These are phyloP conservation scores for Elsinoe perseae DNA, from an alignment of 2,329 filamentous ascomycete genomes.

Conservation along the genomic window DNA sequence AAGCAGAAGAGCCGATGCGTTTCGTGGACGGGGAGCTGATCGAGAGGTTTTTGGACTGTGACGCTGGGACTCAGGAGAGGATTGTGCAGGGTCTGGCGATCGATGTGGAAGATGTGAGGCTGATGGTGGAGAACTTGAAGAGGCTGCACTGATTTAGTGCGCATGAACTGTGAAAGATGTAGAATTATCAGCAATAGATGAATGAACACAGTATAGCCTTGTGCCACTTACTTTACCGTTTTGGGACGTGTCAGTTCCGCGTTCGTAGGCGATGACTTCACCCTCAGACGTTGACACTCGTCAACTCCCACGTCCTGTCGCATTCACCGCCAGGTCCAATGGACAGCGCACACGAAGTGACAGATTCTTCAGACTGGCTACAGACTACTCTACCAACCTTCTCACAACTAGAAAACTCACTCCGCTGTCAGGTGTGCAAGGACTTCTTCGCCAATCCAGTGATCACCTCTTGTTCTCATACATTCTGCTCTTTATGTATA, in stretches of 20 bases:
- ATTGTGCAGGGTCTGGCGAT: slow-evolving; percentile 47
- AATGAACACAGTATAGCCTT: neutral
- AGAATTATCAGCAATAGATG: neutral
- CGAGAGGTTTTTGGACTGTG: slow-evolving; percentile 71
- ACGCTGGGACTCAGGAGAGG: slow-evolving; percentile 49
- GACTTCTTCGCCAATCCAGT: slow-evolving; percentile 94
- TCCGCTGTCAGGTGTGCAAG: slow-evolving; percentile 96
- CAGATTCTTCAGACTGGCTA: slow-evolving; percentile 82
- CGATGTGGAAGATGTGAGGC: slow-evolving; percentile 52
- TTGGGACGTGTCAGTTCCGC: slow-evolving; percentile 8
- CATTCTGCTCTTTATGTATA: slow-evolving; percentile 95
- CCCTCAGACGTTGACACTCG: neutral
- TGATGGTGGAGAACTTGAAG: slow-evolving; percentile 50
- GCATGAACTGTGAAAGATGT: neutral
- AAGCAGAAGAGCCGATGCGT: slow-evolving; percentile 67
- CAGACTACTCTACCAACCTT: slow-evolving; percentile 59
- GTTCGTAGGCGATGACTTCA: neutral
- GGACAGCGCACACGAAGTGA: slow-evolving; percentile 31
- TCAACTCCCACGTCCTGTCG: neutral
- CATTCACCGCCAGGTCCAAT: neutral
- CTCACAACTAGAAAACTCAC: slow-evolving; percentile 66
- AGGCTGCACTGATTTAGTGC: slow-evolving; percentile 37
- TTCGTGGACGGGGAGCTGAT: slow-evolving; percentile 92
- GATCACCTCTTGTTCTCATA: slow-evolving; percentile 89
- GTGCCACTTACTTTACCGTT: slow-evolving; percentile 9